Evolutionary conservation across 148 eudicot species (phyloP).

Genomic region (Polygonum aviculare): DNA sequence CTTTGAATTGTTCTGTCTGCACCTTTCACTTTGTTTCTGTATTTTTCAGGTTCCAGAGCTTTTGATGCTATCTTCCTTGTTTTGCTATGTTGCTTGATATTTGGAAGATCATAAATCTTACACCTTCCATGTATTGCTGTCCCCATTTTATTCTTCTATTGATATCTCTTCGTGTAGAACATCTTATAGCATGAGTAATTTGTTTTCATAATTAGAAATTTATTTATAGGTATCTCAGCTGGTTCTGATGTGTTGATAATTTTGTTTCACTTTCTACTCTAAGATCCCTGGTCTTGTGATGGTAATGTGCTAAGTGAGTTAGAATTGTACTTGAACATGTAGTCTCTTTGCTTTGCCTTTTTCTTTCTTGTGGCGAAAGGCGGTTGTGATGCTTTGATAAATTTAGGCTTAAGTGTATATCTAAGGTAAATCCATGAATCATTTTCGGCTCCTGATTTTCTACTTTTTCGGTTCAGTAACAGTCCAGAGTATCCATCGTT

Average conservation of each 20-base stretch:
- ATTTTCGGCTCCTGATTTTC: not conserved
- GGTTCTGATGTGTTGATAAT: too few species aligned
- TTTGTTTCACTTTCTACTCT: not conserved
- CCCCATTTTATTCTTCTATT: not conserved
- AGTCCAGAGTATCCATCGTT: constrained; percentile 97
- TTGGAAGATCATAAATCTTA: not conserved
- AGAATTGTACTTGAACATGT: not conserved
- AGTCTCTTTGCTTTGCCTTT: not conserved
- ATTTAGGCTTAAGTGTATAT: not conserved
- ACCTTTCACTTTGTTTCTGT: not conserved
- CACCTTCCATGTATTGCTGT: not conserved
- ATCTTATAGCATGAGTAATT: not conserved
- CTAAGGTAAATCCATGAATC: not conserved
- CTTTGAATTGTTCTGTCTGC: not conserved
- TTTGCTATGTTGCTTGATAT: not conserved
- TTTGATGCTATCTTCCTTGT: not conserved
- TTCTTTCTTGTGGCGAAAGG: not conserved
- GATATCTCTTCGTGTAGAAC: not conserved
- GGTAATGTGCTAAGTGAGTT: not conserved
- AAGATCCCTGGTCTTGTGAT: not conserved
- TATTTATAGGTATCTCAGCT: not conserved
- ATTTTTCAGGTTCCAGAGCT: not conserved
- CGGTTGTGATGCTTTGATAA: not conserved
- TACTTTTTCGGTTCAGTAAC: constrained; percentile 19
- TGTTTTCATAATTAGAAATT: not conserved